Percentiles rank a stretch among this genome's conserved stretches.
These are phyloP conservation scores for Talaromyces sp. DNA, from an alignment of 2,329 filamentous ascomycete species.

Conservation along the genomic window DNA sequence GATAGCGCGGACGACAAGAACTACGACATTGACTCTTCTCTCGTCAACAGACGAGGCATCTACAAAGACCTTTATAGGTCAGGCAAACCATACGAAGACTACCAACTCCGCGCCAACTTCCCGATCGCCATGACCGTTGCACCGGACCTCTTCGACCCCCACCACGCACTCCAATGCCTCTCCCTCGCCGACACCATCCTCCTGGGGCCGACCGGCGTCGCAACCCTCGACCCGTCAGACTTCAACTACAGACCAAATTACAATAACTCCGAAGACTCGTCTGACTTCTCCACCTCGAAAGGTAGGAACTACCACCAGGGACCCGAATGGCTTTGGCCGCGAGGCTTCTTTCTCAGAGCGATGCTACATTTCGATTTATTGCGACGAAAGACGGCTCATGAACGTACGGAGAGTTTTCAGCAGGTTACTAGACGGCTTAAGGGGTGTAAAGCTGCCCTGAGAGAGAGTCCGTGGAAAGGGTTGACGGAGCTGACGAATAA, in stretches of 20 bases:
- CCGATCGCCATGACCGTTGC: constrained; percentile 94
- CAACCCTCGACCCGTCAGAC: constrained; percentile 87
- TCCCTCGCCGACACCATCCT: constrained; percentile 76
- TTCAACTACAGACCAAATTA: constrained; percentile 94
- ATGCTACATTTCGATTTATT: constrained; percentile 85
- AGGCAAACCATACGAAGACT: constrained; percentile 95
- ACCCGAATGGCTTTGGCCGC: constrained; percentile 97
- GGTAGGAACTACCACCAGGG: constrained; percentile 98
- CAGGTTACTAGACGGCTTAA: constrained; percentile 81
- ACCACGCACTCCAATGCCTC: constrained; percentile 76
- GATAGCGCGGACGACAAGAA: constrained; percentile 67
- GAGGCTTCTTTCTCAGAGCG: constrained; percentile 90
- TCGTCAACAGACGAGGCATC: constrained; percentile 89
- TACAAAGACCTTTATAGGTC: constrained; percentile 97
- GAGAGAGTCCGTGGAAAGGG: constrained; percentile 80
- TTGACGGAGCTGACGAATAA: constrained; percentile 92
- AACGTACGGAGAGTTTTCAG: constrained; percentile 84
- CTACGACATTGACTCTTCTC: constrained; percentile 74
- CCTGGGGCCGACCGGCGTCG: constrained; percentile 88
- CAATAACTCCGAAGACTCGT: constrained; percentile 88
- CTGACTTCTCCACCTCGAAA: constrained; percentile 87
- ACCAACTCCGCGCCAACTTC: constrained; percentile 93
- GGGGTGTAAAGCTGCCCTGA: constrained; percentile 82
- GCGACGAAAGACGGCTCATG: constrained; percentile 64
- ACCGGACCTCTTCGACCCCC: constrained; percentile 76